phyloP scores from a whole-genome alignment of 495 filamentous ascomycete species.

The Neurospora tetraspora region DNA sequence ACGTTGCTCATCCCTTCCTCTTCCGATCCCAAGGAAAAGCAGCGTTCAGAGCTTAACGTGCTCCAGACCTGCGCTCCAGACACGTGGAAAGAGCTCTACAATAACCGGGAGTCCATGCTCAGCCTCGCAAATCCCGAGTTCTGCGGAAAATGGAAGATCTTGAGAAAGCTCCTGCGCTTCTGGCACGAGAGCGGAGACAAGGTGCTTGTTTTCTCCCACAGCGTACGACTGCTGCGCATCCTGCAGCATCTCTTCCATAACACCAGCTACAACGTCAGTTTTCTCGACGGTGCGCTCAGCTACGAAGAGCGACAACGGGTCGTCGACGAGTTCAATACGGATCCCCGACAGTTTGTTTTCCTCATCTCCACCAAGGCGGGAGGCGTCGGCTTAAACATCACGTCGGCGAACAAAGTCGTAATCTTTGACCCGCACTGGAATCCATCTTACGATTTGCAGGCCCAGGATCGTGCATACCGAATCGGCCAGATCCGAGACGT shows the following conservation, averaged over 20 bases:
- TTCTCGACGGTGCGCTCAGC: constrained; percentile 79
- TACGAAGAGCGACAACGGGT: constrained; percentile 72
- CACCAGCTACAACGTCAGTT: constrained; percentile 86
- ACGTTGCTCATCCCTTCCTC: constrained; percentile 75
- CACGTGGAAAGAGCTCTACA: constrained; percentile 67
- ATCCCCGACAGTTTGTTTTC: constrained; percentile 85
- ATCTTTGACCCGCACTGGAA: constrained; percentile 99
- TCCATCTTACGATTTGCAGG: constrained; percentile 84
- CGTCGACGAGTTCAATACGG: constrained; percentile 88
- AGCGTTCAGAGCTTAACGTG: constrained; percentile 66
- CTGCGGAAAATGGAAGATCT: constrained; percentile 94
- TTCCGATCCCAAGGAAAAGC: constrained; percentile 61
- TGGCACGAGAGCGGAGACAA: constrained; percentile 90
- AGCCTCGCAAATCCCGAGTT: constrained; percentile 85
- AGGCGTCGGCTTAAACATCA: constrained; percentile 85
- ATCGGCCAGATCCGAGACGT: constrained; percentile 92
- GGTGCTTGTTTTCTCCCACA: constrained; percentile 86
- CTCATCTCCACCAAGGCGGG: constrained; percentile 91
- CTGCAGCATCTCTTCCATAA: constrained; percentile 77
- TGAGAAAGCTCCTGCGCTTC: constrained; percentile 76
- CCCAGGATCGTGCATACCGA: constrained; percentile 92
- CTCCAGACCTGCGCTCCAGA: constrained; percentile 68
- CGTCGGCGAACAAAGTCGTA: constrained; percentile 95
- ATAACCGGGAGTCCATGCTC: constrained; percentile 63
- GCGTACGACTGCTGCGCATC: constrained; percentile 76